phyloP scores from a whole-genome alignment of 192 early-diverging fungal genomes.

The Diversispora epigaea region DNA sequence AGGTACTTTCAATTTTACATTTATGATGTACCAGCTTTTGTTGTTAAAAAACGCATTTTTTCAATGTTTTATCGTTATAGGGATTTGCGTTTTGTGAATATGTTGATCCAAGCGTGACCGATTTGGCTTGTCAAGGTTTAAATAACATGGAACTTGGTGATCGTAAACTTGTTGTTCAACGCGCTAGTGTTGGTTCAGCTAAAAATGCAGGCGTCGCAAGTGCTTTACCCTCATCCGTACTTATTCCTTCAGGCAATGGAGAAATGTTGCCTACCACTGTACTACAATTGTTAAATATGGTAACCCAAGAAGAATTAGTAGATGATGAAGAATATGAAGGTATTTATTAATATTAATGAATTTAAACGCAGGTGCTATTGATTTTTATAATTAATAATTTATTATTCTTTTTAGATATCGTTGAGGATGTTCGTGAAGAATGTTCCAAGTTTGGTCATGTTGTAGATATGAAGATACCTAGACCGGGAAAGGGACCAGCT shows the following conservation, averaged over 20 bases:
- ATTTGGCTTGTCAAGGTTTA: conserved; percentile 91
- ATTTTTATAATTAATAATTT: neutral
- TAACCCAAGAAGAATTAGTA: conserved; percentile 77
- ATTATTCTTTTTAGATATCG: conserved; percentile 61
- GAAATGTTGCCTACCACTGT: conserved; percentile 75
- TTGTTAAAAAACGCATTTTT: neutral
- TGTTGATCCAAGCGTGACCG: conserved; percentile 80
- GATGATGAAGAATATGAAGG: conserved; percentile 86
- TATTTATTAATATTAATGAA: conserved; percentile 29
- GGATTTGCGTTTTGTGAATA: conserved; percentile 99
- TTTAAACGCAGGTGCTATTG: conserved; percentile 4
- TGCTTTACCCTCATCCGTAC: conserved; percentile 47
- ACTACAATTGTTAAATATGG: conserved; percentile 94
- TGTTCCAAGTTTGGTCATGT: conserved; percentile 85
- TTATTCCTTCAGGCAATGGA: conserved; percentile 48
- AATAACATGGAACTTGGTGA: conserved; percentile 96
- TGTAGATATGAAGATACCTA: conserved; percentile 79
- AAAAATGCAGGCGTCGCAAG: conserved; percentile 44
- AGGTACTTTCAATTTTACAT: conserved; percentile 46
- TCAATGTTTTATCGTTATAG: conserved; percentile 38
- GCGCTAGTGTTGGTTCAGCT: conserved; percentile 82
- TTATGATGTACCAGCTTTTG: neutral
- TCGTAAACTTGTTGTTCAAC: conserved; percentile 89
- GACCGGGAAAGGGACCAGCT: conserved; percentile 58
- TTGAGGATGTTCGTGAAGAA: conserved; percentile 89